Base-by-base conservation (phyloP, 768 basidiomycete species). In the Tulasnella sp. region DNA sequence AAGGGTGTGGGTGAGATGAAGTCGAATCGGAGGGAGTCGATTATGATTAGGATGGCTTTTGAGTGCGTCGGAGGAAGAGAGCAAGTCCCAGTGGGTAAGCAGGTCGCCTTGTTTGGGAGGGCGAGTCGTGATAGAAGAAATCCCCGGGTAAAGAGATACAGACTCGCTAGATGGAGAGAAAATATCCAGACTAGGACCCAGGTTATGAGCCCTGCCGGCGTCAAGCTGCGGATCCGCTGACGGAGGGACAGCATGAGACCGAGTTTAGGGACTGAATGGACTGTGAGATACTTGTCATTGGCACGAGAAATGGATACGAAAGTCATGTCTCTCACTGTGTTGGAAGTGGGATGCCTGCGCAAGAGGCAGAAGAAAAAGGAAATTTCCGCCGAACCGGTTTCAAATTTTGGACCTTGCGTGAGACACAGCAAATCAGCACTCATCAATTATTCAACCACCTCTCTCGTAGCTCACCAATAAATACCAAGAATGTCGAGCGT, bases 1-100 rank as follows among this genome's bases (percentile, higher is more conserved):
- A 79, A 77, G 5, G 88, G 88, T 0, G 89, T 78, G 1, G 90
- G 87, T 0, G 92, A 85, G 62, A 98, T 81, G 79, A 98, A 98
- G 81, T 99, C 96, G 77, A 94, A 95, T 2, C 97, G 90, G 29
- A 99, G 83, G 0, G 96, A 86, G 79, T 98, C 97, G 75, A 99
- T 91, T 69, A 98, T 86, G 75, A 99, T 84, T 44, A 97, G 73
- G 34, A 98, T 84, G 6, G 92, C 91, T 75, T 91, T 88, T 74
- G 85, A 84, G 82, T 95, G 91, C 0, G 90, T 92, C 0, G 88
- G 84, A 26, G 79, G 77, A 8, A 88, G 14, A 9, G 84, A 85
- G 78, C 86, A 87, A 8, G 70, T 35, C 1, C 39, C 17, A 78
- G 72, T 73, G 62, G 78, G 77, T 0, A 77, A 72, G 72, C 87